Percentiles rank a stretch among this genome's conserved stretches.
phyloP scores from a whole-genome alignment of 495 filamentous ascomycete species.

The Copromyces sp. region DNA sequence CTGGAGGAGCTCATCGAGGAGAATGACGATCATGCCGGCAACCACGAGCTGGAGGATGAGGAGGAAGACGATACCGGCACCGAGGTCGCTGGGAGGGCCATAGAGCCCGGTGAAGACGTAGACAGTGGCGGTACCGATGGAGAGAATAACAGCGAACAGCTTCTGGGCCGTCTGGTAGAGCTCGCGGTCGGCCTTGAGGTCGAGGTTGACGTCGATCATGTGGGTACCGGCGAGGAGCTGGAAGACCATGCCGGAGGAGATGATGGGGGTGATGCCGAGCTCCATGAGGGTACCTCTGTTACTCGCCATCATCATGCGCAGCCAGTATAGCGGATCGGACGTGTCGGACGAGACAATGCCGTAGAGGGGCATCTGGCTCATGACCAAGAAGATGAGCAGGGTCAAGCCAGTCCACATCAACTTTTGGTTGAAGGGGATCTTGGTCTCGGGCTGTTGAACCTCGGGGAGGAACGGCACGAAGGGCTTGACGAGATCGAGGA shows the following conservation, averaged over 20 bases:
- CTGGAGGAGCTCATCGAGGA: conserved; percentile 97
- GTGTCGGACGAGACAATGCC: conserved; percentile 95
- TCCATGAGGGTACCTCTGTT: conserved; percentile 99
- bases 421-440: conserved; percentile 97
- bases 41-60: conserved; percentile 94
- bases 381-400: conserved; percentile 96
- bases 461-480: conserved; percentile 98
- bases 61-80: conserved; percentile 94
- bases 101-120: conserved; percentile 98
- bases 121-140: conserved; percentile 92
- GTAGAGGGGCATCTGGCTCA: conserved; percentile 98
- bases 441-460: conserved; percentile 93
- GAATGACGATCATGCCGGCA: conserved; percentile 95
- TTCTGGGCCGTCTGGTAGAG: conserved; percentile 99
- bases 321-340: conserved; percentile 97
- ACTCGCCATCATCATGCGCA: conserved; percentile 99
- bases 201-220: conserved; percentile 98
- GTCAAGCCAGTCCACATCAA: conserved; percentile 99
- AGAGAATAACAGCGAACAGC: conserved; percentile 95
- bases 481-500: conserved; percentile 98
- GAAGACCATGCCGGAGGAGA: conserved; percentile 99
- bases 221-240: conserved; percentile 99
- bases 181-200: conserved; percentile 98
- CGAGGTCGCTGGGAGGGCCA: conserved; percentile 88
- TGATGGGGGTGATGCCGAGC: conserved; percentile 96